Conservation (phyloP, 495 filamentous ascomycete genomes). For the Penicillium steckii region DNA sequence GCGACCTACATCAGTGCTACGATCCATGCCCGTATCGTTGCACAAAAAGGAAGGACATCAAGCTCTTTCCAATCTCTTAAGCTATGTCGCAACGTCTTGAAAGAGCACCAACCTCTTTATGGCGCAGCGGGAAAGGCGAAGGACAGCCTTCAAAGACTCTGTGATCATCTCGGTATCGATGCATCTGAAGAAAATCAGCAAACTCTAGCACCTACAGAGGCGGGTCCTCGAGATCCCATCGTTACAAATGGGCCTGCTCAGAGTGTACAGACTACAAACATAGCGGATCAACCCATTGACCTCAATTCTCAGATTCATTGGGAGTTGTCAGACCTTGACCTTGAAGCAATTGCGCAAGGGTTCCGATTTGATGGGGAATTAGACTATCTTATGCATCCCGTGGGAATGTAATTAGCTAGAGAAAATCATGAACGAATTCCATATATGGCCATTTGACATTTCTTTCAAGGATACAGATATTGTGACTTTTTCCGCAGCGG, state of each 20-base stretch:
- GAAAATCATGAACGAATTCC: not conserved
- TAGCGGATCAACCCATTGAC: slow-evolving; percentile 3
- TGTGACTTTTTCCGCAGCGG: too few species aligned
- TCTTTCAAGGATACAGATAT: too few species aligned
- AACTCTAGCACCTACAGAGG: not conserved
- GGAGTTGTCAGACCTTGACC: slow-evolving; percentile 27
- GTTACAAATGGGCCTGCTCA: not conserved
- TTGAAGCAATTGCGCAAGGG: slow-evolving; percentile 28
- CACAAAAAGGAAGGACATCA: slow-evolving; percentile 23
- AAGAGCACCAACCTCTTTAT: slow-evolving; percentile 20
- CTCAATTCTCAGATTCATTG: slow-evolving; percentile 16
- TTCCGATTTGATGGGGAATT: slow-evolving; percentile 26
- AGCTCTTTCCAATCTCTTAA: slow-evolving; percentile 21
- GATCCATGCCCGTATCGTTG: slow-evolving; percentile 30
- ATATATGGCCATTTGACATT: too few species aligned
- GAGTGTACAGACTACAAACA: not conserved
- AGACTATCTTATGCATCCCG: slow-evolving; percentile 25
- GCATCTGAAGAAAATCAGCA: not conserved
- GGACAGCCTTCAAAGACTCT: slow-evolving; percentile 22
- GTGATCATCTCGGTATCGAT: slow-evolving; percentile 16
- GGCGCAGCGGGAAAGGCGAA: slow-evolving; percentile 24
- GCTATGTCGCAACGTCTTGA: slow-evolving; percentile 18
- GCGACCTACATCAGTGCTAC: slow-evolving; percentile 36
- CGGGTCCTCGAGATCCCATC: not conserved
- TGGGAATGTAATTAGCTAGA: not conserved